Percentiles rank a stretch among this genome's conserved stretches.
These are phyloP conservation scores for Xylariaceae sp. DNA, from an alignment of 2,329 filamentous ascomycete genomes.

Conservation along the genomic window DNA sequence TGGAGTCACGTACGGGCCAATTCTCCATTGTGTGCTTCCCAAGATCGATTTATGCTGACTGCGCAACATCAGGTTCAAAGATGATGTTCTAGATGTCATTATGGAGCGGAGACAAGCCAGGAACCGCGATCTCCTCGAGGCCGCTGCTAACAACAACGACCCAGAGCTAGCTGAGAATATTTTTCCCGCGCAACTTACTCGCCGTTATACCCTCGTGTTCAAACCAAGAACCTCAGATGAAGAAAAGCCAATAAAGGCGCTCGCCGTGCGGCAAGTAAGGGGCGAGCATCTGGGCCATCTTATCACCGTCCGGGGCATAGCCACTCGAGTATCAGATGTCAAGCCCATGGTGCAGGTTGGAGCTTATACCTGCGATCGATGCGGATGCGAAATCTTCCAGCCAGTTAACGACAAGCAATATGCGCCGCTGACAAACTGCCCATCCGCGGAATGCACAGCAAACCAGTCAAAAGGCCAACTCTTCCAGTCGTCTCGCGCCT, in stretches of 20 bases:
- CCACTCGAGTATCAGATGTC: conserved; percentile 93
- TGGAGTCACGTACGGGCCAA: conserved; percentile 63
- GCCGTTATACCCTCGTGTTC: conserved; percentile 93
- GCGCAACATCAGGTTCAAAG: conserved; percentile 71
- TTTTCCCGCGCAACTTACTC: conserved; percentile 87
- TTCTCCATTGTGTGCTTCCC: neutral
- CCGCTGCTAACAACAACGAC: conserved; percentile 63
- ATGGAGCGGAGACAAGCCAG: conserved; percentile 86
- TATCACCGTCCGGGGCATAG: conserved; percentile 91
- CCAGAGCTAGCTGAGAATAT: conserved; percentile 64
- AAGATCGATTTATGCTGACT: conserved; percentile 27
- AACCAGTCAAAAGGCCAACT: conserved; percentile 94
- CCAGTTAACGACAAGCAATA: conserved; percentile 89
- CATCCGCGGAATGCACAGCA: conserved; percentile 80
- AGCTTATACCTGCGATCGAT: conserved; percentile 95
- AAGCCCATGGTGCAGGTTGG: conserved; percentile 98
- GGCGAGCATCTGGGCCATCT: conserved; percentile 90
- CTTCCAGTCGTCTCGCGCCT: conserved; percentile 90
- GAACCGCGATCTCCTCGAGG: conserved; percentile 70
- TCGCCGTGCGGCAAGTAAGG: conserved; percentile 90
- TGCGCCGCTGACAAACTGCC: conserved; percentile 78
- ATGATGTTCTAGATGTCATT: conserved; percentile 93
- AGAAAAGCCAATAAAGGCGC: conserved; percentile 57
- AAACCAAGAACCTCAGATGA: conserved; percentile 77
- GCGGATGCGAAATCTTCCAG: conserved; percentile 96